Base-by-base conservation (phyloP, 2,329 filamentous ascomycete species). In the Colletotrichum melonis region DNA sequence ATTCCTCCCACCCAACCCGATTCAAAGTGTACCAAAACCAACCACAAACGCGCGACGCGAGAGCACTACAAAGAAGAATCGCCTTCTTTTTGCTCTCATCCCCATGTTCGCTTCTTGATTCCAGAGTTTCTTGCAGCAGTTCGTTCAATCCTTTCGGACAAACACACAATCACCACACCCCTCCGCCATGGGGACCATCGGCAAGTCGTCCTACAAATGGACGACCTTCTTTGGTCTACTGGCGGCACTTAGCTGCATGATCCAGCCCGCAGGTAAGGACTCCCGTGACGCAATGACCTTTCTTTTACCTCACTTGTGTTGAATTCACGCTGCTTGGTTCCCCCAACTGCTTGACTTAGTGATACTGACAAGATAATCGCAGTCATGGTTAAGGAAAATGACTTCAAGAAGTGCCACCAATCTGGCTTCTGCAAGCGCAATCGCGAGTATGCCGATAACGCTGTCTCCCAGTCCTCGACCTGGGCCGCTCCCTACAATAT, bases 381-480 rank as follows among this genome's bases (percentile, higher is more conserved):
- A 97, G 95, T 90, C 76, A 88, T 90, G 78, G 97, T 99, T 65
- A 99, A 99, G 86, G 93, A 98, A 81, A 92, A 98, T 79, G 95
- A 97, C 82, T 99, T 98, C 89, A 99, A 98, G 82, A 98, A 93
- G 78, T 99, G 97, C 86, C 87, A 93, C 77, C 96, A 99, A 82
- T 97, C 96, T 5, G 97, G 97, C 79, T 99, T 99, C 87, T 99
- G 97, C 86, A 97, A 95, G 82, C 94, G 97, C 76, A 98, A 98
- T 85, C 92, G 97, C 81, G 93, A 91, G 52, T 95, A 94, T 81
- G 97, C 97, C 81, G 95, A 98, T 83, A 87, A 90, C 75, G 95
- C 92, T 75, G 84, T 90, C 58, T 85, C 90, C 55, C 85, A 90
- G 69, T 91, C 90, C 73, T 88, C 90, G 9, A 86, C 88, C 32